Conservation (phyloP, 768 basidiomycete genomes). For the Austroboletus festivus region DNA sequence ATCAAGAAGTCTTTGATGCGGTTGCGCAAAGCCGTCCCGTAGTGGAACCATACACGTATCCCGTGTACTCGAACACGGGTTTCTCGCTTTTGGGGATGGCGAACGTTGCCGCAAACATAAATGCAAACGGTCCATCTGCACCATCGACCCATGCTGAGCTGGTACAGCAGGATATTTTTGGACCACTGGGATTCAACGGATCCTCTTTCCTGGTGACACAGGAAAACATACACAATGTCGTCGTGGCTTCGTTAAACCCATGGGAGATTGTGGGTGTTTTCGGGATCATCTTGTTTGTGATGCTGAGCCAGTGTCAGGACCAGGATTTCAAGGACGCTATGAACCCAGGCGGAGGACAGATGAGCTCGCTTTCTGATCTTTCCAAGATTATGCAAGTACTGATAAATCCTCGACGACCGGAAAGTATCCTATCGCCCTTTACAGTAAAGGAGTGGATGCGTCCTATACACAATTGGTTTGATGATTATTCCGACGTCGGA, state of each 20-base stretch:
- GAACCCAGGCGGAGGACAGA: conserved; percentile 50
- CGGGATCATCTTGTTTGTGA: not conserved
- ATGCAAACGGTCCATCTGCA: conserved; percentile 12
- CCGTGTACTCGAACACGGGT: conserved; percentile 43
- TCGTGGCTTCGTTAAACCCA: too few relatives aligned
- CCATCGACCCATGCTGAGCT: conserved; percentile 40
- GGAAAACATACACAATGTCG: conserved; percentile 27
- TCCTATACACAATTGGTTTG: conserved; percentile 38
- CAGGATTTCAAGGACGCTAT: conserved; percentile 35
- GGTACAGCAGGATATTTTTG: conserved; percentile 48
- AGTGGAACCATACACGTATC: conserved; percentile 42
- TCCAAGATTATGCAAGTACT: conserved; percentile 42
- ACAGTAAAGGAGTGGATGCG: conserved; percentile 43
- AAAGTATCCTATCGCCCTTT: conserved; percentile 33
- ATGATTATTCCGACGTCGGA: conserved; percentile 38
- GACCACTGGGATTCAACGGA: conserved; percentile 40
- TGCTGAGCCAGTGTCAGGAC: conserved; percentile 30
- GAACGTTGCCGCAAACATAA: conserved; percentile 34
- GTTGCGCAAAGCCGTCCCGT: conserved; percentile 39
- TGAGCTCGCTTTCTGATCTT: conserved; percentile 47
- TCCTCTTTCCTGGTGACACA: conserved; percentile 38
- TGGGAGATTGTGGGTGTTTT: conserved; percentile 33
- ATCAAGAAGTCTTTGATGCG: conserved; percentile 33
- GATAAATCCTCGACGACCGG: conserved; percentile 38
- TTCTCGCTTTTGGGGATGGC: conserved; percentile 36